Percentiles rank a stretch among this genome's conserved stretches.
Evolutionary conservation across 2,329 filamentous ascomycete species (phyloP).

Genomic region (Cryphonectria radicalis): DNA sequence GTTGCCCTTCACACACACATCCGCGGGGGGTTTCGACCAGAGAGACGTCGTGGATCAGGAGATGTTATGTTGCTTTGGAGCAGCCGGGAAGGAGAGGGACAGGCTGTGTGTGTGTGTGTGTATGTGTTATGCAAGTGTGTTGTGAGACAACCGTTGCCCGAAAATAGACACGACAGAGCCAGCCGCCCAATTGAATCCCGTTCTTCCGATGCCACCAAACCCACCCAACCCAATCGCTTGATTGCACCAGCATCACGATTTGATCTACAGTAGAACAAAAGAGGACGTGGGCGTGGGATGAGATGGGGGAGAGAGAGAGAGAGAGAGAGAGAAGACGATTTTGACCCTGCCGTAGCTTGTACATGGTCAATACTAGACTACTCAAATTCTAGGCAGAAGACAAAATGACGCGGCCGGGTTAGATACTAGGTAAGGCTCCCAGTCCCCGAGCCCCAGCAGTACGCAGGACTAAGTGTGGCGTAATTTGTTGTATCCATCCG

Average conservation of each 20-base stretch:
- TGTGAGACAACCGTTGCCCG: constrained; percentile 1
- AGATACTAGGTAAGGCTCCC: background rate
- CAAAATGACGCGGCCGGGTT: constrained; percentile 13
- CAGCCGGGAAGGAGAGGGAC: background rate
- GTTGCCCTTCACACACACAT: background rate
- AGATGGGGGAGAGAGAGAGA: too few relatives aligned
- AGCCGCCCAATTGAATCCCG: constrained; percentile 1
- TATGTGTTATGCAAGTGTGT: background rate
- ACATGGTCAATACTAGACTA: background rate
- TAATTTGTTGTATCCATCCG: background rate
- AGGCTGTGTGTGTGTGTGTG: background rate
- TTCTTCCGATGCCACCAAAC: background rate
- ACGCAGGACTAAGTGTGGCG: constrained; percentile 1
- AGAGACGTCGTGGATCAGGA: background rate
- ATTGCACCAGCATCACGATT: background rate
- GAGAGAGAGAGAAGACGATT: too few relatives aligned
- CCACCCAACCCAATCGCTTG: background rate
- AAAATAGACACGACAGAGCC: background rate
- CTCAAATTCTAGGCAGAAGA: constrained; percentile 19
- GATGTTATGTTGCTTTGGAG: background rate
- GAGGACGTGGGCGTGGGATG: background rate
- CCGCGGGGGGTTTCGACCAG: background rate
- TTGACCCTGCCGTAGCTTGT: background rate
- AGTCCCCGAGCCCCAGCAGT: background rate
- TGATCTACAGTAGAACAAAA: background rate